Conservation (phyloP, 345 rosid genomes). For the Salix suchowensis region DNA sequence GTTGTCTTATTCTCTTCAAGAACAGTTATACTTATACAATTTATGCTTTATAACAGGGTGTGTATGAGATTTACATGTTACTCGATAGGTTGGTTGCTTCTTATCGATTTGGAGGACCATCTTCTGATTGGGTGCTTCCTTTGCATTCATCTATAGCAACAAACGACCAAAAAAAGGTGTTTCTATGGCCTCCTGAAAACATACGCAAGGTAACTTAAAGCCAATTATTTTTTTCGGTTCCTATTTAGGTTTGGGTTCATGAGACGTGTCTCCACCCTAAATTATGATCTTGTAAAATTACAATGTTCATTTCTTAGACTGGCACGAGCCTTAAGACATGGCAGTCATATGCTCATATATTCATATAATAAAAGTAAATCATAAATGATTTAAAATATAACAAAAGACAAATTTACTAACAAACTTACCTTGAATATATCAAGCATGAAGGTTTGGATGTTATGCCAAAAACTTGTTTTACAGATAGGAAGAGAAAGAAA, state of each 20-base stretch:
- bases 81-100: slow-evolving; percentile 74
- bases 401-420: too few species aligned
- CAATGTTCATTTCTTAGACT: too few species aligned
- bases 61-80: slow-evolving; percentile 64
- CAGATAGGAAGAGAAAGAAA: too few species aligned
- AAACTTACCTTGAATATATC: too few species aligned
- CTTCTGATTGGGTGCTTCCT: slow-evolving; percentile 83
- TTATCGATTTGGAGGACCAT: slow-evolving; percentile 75
- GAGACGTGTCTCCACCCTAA: too few species aligned
- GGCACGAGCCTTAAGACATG: too few species aligned
- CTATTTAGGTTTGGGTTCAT: neutral
- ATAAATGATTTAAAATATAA: too few species aligned
- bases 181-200: slow-evolving; percentile 63
- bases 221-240: neutral
- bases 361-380: too few species aligned
- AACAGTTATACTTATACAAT: slow-evolving; percentile 7
- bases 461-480: too few species aligned
- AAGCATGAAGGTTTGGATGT: too few species aligned
- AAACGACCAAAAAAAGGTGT: slow-evolving; percentile 67
- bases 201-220: slow-evolving; percentile 60
- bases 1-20: neutral
- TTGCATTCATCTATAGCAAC: slow-evolving; percentile 84
- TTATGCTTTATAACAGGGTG: slow-evolving; percentile 48
- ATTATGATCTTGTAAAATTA: too few species aligned
- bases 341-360: too few species aligned